Evolutionary conservation across 1,284 basidiomycete genomes (phyloP), one percentile per base, ranked within the genome.

Genomic region (Apiotrichum akiyoshidainum): DNA sequence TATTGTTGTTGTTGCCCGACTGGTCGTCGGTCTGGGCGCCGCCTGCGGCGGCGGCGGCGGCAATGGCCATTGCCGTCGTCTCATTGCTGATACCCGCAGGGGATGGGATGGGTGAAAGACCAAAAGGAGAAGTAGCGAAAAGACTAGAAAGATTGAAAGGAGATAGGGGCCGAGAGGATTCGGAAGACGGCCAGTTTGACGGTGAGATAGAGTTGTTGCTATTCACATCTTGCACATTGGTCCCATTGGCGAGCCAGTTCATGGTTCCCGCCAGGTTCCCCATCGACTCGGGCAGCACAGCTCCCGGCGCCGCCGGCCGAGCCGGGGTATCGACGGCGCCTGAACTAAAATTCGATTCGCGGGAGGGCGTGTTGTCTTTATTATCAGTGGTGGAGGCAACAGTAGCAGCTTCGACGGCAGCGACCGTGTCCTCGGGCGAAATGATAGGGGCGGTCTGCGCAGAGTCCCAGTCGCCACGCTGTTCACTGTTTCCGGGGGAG

Each of bases 201-300:
- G 42, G 51, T 19, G 21, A n/a, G 26, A 26, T 50, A 26, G 47
- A 31, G 33, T 47, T 55, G 12, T 41, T 19, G 21, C 37, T 48
- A 10, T 41, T 19, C 10, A 34, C 57, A 33, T 52, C 54, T 17
- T 55, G 39, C 45, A 45, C 50, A 40, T 33, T 45, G 40, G 37
- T 37, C 37, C 37, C 37, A 37, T 41, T 42, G 14, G 55, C 39
- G 19, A 75, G 57, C 74, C 74, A 76, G 64, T 68, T 72, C 69
- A 76, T 74, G 59, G 69, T 60, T 57, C 64, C 68, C 49, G 68
- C 66, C 66, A 72, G 68, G 67, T 67, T 67, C 54, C 68, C 72
- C 61, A 68, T 65, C 48, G 64, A 61, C 61, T 71, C 68, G 59
- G 64, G 61, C 54, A 66, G 57, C 49, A 60, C 50, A 54, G 60